phyloP scores from a whole-genome alignment of 805 yeast genomes.

The Lachancea quebecensis region DNA sequence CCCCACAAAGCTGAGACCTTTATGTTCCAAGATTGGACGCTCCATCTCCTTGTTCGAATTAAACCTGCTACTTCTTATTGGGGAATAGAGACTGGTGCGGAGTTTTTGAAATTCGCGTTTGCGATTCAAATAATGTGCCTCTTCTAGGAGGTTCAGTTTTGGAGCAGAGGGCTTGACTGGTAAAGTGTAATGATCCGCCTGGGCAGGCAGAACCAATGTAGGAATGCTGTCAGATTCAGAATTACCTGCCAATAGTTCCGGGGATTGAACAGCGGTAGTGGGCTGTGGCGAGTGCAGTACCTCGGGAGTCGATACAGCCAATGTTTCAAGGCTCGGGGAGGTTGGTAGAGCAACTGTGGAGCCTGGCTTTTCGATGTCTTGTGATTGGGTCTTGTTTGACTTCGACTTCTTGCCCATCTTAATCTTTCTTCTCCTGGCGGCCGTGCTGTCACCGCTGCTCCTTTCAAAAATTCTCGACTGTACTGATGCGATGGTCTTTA shows the following conservation, averaged over 20 bases:
- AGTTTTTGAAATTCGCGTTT: conserved; percentile 14
- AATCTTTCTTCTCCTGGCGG: conserved; percentile 29
- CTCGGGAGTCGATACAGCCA: background rate
- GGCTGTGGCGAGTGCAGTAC: conserved; percentile 5
- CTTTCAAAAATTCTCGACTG: conserved; percentile 30
- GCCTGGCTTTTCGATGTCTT: background rate
- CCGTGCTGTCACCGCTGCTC: conserved; percentile 20
- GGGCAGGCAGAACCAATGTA: background rate
- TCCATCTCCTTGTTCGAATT: conserved; percentile 9
- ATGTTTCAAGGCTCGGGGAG: background rate
- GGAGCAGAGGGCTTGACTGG: background rate
- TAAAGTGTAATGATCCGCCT: background rate
- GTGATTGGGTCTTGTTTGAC: background rate
- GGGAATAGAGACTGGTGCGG: conserved; percentile 19
- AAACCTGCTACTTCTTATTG: conserved; percentile 12
- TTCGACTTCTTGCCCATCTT: conserved; percentile 13
- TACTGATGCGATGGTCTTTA: conserved; percentile 26
- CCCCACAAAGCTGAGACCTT: conserved; percentile 21
- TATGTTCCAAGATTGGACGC: conserved; percentile 16
- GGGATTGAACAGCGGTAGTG: conserved; percentile 1
- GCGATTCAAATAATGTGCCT: conserved; percentile 5
- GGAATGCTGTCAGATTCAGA: conserved; percentile 1
- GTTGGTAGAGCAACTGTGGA: no score
- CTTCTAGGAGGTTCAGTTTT: conserved; percentile 5
- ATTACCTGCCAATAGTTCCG: background rate